Conservation (phyloP, 163 green algal genomes). For the Chlorella variabilis region DNA sequence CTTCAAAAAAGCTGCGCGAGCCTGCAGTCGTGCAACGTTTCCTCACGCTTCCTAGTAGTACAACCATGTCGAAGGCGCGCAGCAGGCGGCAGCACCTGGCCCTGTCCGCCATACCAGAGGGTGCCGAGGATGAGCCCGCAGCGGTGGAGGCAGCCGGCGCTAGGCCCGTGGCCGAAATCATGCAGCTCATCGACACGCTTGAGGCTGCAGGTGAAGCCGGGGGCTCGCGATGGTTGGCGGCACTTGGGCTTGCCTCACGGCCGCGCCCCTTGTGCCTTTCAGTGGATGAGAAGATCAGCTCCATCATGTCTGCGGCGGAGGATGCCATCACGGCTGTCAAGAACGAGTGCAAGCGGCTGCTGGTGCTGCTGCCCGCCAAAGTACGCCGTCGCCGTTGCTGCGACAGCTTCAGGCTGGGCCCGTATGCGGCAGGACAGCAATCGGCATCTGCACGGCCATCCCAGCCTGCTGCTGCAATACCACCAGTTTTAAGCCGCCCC, state of each 20-base stretch:
- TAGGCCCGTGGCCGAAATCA: conserved; percentile 10
- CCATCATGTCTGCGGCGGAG: conserved; percentile 39
- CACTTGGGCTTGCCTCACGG: too few relatives aligned
- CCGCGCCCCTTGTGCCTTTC: too few relatives aligned
- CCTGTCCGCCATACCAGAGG: conserved; percentile 7
- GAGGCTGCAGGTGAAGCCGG: conserved; percentile 13
- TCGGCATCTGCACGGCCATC: too few relatives aligned
- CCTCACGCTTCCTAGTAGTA: too few relatives aligned
- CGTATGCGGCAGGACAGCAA: too few relatives aligned
- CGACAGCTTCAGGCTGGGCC: too few relatives aligned
- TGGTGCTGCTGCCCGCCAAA: conserved; percentile 41
- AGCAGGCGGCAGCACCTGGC: conserved; percentile 11
- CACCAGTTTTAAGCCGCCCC: too few relatives aligned
- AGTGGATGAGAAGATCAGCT: conserved; percentile 45
- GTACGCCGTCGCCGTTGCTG: conserved; percentile 1
- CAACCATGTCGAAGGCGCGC: conserved; percentile 14
- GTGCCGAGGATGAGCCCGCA: conserved; percentile 3
- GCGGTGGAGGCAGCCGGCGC: not conserved
- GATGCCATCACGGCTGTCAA: conserved; percentile 38
- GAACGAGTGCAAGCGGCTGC: conserved; percentile 26
- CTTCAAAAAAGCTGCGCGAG: too few relatives aligned
- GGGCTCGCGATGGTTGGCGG: not conserved
- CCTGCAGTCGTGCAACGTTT: too few relatives aligned
- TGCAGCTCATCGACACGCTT: conserved; percentile 16
- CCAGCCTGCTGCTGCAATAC: too few relatives aligned